Base-by-base conservation (phyloP, 2,329 filamentous ascomycete species). In the Beauveria bassiana region DNA sequence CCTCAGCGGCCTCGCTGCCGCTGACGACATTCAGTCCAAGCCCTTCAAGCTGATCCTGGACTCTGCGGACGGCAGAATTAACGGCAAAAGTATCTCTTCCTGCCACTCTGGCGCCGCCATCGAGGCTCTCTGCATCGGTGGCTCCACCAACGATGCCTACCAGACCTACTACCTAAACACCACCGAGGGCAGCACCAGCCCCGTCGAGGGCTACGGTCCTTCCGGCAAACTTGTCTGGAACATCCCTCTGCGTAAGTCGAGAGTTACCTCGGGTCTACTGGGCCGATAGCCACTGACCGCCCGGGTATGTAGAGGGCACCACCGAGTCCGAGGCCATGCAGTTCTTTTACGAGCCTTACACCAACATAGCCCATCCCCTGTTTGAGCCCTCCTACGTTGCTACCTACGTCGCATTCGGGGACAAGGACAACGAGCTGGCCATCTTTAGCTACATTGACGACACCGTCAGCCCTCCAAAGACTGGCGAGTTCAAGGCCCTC, bases 61-160 rank as follows among this genome's bases (percentile, higher is more conserved):
- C 38, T 52, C 53, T 12, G 38, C 42, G 5, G 43, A 61, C 42
- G 51, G 51, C 10, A 38, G 12, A 5, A n/a, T 53, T 20, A 46
- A 62, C 38, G 60, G 53, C 38, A 43, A 57, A 20, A 31, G 5
- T 47, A 34, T 62, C 40, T 40, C 46, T 5, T 24, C 61, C 47
- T 62, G 61, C 54, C 61, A 62, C 47, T 46, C 31, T 16, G 61
- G 61, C n/a, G 61, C 61, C 20, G 61, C 61, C 16, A 62, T 62
- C 18, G 61, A 62, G 49, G 47, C 16, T 9, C 61, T 62, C 16
- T 62, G 61, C 54, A 20, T 62, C 22, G 26, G 38, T 28, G 18
- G 5, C 26, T 5, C 3, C 38, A 10, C 14, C 26, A 2, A 18
- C 28, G 24, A 20, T 31, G 38, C 9, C 5, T 50, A 55, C 31